Evolutionary conservation across 176 grass and related monocot species (phyloP), one percentile per base, ranked within the genome.

Genomic region (Coix lacrymajobi): DNA sequence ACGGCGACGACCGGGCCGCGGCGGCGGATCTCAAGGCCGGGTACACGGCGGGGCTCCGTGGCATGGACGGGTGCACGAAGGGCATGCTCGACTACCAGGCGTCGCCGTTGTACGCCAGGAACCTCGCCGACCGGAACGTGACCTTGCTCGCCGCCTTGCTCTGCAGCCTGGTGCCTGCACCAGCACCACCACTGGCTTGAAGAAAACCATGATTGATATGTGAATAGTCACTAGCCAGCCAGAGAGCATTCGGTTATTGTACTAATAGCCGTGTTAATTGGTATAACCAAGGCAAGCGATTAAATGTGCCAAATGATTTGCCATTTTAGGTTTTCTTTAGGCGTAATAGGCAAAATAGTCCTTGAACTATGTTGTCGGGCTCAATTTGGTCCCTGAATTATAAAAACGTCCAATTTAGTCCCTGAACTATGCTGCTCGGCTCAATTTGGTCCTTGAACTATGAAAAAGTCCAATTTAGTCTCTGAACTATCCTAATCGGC

Each of bases 101-200:
- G 41, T 71, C 85, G 13, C 85, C 64, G 51, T 9, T 87, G 40
- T 62, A 63, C 32, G 31, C 4, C 30, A 62, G 44, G 79, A 83
- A 83, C 43, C 85, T 87, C 33, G 85, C 74, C 41, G 79, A 87
- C 48, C 78, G 79, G 41, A 83, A 87, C 79, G 40, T 41, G 85
- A 61, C 65, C 9, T 14, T 87, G 52, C 73, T 87, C 40, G 79
- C 64, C 33, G 73, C 40, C 72, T 62, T 81, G 71, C 78, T 87
- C 1, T 87, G 62, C 38, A 87, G n/a, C 71, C 78, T 81, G 8
- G 71, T 87, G 13, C 51, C 51, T 8, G 49, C 49, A 6, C 32
- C 84, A 6, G 19, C 2, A n/a, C n/a, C n/a, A n/a, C 33, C 69
- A 3, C 13, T 26, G 46, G 10, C n/a, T 20, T 30, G 30, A 51